phyloP scores from a whole-genome alignment of 164 flowering plant genomes.

The Malania oleifera region DNA sequence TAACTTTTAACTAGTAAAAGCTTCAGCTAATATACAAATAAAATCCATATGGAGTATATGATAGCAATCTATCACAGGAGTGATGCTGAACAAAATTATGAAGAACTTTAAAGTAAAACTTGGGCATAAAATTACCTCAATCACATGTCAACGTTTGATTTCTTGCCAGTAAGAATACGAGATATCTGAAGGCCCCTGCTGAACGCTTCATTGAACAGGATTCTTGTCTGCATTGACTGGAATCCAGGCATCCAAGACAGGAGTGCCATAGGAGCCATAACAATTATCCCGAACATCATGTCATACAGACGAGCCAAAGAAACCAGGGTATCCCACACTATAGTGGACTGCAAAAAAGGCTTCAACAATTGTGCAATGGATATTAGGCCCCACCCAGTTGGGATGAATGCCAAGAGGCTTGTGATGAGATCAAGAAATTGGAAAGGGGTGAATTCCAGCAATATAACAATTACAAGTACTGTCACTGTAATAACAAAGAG shows the following conservation, averaged over 20 bases:
- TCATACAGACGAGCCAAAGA: constrained; percentile 85
- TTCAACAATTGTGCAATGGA: constrained; percentile 74
- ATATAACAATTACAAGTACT: constrained; percentile 47
- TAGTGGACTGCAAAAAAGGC: constrained; percentile 66
- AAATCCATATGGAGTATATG: not conserved
- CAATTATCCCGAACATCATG: constrained; percentile 61
- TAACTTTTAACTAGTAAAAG: too few relatives aligned
- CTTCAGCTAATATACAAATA: not conserved
- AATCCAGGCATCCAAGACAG: constrained; percentile 94
- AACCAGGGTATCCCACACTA: constrained; percentile 81
- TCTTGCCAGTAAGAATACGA: constrained; percentile 70
- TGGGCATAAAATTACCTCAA: constrained; percentile 30
- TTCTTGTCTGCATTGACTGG: constrained; percentile 90
- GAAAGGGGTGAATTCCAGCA: constrained; percentile 56
- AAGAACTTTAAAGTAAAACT: not conserved
- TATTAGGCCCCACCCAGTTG: constrained; percentile 93
- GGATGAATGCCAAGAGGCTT: constrained; percentile 75
- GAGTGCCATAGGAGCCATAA: constrained; percentile 87
- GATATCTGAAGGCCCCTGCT: constrained; percentile 94
- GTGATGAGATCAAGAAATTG: constrained; percentile 48
- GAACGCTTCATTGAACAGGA: constrained; percentile 89
- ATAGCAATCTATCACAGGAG: not conserved
- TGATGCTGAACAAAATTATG: too few relatives aligned
- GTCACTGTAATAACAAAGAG: constrained; percentile 38
- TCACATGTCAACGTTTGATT: constrained; percentile 24